Conservation (phyloP, 2,329 filamentous ascomycete genomes). For the Epichloe elymi region DNA sequence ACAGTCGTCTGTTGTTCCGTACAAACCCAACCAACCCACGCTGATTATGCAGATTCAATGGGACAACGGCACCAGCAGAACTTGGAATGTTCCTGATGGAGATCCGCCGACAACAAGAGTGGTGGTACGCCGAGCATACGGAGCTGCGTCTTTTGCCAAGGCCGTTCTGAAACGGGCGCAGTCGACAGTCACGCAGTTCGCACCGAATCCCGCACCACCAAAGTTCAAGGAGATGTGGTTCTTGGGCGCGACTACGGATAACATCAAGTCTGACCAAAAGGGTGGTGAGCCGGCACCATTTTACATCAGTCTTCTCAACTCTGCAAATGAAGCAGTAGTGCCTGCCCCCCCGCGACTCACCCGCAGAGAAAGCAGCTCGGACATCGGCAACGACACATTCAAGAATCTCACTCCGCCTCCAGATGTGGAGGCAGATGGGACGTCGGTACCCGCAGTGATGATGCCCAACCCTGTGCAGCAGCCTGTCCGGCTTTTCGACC, state of each 20-base stretch:
- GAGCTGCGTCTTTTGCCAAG: constrained; percentile 13
- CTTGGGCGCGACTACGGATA: constrained; percentile 75
- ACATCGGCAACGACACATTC: constrained; percentile 14
- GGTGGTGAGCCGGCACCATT: constrained; percentile 81
- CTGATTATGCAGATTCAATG: constrained; percentile 70
- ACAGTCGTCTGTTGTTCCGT: constrained; percentile 49
- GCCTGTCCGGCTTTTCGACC: constrained; percentile 74
- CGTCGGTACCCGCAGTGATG: constrained; percentile 56
- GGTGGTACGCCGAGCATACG: constrained; percentile 14
- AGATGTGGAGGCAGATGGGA: constrained; percentile 51
- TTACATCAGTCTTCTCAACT: constrained; percentile 60
- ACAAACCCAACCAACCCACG: constrained; percentile 56
- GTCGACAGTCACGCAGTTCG: constrained; percentile 19
- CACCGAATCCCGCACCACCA: constrained; percentile 43
- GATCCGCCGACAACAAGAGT: constrained; percentile 16
- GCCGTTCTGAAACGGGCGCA: constrained; percentile 11
- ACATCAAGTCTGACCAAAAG: constrained; percentile 50
- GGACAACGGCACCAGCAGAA: constrained; percentile 43
- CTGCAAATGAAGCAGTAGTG: constrained; percentile 21
- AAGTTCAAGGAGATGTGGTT: constrained; percentile 62
- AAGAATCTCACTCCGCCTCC: constrained; percentile 48
- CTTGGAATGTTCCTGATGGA: constrained; percentile 35
- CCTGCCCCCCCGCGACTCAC: constrained; percentile 13
- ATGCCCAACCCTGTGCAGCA: constrained; percentile 61
- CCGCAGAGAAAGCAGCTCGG: constrained; percentile 10